Conservation (phyloP, 495 filamentous ascomycete species). For the Neurospora sp. region DNA sequence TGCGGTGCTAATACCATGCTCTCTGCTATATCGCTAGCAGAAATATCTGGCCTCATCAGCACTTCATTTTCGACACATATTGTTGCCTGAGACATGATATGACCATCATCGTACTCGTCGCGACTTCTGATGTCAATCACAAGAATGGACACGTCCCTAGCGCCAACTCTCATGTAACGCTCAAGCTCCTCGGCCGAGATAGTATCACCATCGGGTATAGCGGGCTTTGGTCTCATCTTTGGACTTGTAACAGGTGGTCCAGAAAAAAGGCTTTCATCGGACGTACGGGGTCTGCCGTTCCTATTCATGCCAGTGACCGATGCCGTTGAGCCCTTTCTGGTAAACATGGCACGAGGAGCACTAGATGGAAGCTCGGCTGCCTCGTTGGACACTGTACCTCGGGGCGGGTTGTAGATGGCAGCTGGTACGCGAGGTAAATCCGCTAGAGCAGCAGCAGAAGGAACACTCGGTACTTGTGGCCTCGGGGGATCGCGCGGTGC, state of each 20-base stretch:
- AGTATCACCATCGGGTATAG: slow-evolving; percentile 49
- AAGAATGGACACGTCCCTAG: slow-evolving; percentile 51
- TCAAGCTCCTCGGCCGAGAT: slow-evolving; percentile 58
- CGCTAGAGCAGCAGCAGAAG: slow-evolving; percentile 34
- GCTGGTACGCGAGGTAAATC: slow-evolving; percentile 68
- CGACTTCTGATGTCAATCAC: slow-evolving; percentile 80
- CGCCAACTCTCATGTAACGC: slow-evolving; percentile 43
- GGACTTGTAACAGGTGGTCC: slow-evolving; percentile 13
- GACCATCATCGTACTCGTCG: slow-evolving; percentile 75
- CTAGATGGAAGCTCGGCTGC: slow-evolving; percentile 39
- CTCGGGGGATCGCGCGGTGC: slow-evolving; percentile 46
- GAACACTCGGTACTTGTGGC: slow-evolving; percentile 48
- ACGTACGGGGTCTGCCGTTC: slow-evolving; percentile 6
- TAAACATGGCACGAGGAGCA: slow-evolving; percentile 37
- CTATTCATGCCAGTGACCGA: slow-evolving; percentile 20
- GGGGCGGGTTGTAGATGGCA: slow-evolving; percentile 74
- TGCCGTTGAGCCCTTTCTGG: slow-evolving; percentile 35
- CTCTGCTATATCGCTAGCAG: slow-evolving; percentile 75
- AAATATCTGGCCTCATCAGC: slow-evolving; percentile 60
- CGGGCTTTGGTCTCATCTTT: slow-evolving; percentile 15
- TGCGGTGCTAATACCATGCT: slow-evolving; percentile 72
- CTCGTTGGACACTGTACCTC: slow-evolving; percentile 45
- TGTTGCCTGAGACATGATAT: slow-evolving; percentile 70
- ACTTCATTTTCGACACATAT: slow-evolving; percentile 88
- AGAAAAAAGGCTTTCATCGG: slow-evolving; percentile 23